Percentiles rank a stretch among this genome's conserved stretches.
These are phyloP conservation scores for Purpureocillium takamizusanense DNA, from an alignment of 2,329 filamentous ascomycete species.

Conservation along the genomic window DNA sequence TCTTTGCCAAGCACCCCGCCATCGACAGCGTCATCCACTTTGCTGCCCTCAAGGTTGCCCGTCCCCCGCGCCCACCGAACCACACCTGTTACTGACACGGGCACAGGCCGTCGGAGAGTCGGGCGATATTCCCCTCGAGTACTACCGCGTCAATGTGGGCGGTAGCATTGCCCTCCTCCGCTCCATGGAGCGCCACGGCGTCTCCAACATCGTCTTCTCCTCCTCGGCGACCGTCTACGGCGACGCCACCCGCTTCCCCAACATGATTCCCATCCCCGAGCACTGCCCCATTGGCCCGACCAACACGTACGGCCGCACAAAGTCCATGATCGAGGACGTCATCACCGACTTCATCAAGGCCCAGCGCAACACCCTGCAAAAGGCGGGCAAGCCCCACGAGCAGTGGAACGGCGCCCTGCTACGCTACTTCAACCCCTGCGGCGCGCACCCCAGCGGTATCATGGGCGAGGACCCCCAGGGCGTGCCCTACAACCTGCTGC, in stretches of 20 bases:
- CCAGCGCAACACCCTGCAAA: slow-evolving; percentile 73
- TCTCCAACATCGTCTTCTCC: slow-evolving; percentile 96
- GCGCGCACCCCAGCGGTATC: slow-evolving; percentile 87
- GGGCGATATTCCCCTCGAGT: slow-evolving; percentile 85
- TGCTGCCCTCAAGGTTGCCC: slow-evolving; percentile 77
- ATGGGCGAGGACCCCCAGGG: slow-evolving; percentile 98
- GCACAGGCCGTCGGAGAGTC: slow-evolving; percentile 88
- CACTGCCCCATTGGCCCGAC: slow-evolving; percentile 92
- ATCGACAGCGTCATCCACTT: slow-evolving; percentile 99
- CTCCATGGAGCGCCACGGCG: slow-evolving; percentile 82
- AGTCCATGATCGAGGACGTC: slow-evolving; percentile 82
- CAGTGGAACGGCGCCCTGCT: slow-evolving; percentile 91
- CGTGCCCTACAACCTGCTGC: slow-evolving; percentile 90
- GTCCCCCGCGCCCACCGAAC: too few relatives aligned
- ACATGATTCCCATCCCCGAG: slow-evolving; percentile 99
- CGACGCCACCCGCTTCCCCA: slow-evolving; percentile 87
- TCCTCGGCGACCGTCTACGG: slow-evolving; percentile 97
- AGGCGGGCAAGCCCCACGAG: slow-evolving; percentile 66
- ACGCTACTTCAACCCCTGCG: slow-evolving; percentile 96
- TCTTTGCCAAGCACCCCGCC: slow-evolving; percentile 81
- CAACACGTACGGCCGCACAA: slow-evolving; percentile 96
- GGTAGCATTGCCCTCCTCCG: slow-evolving; percentile 82
- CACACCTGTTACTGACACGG: background rate
- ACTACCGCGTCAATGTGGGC: slow-evolving; percentile 94
- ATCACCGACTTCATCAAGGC: slow-evolving; percentile 88